phyloP scores from a whole-genome alignment of 192 early-diverging fungal species.

The Physocladia obscura region DNA sequence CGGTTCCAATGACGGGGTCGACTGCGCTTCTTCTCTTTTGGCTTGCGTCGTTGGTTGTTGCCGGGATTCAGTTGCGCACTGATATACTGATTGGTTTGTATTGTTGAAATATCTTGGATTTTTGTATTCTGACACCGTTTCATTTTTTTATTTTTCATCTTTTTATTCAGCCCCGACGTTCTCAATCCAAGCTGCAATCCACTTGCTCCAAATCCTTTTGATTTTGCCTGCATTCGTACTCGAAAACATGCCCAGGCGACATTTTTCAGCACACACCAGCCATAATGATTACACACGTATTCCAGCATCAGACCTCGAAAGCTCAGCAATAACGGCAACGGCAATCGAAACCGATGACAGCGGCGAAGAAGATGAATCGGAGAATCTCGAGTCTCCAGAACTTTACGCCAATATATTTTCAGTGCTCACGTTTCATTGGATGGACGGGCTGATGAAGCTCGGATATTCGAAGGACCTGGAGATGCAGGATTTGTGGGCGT shows the following conservation, averaged over 20 bases:
- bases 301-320: no score
- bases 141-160: constrained; percentile 12
- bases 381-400: constrained; percentile 61
- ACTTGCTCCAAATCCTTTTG: constrained; percentile 13
- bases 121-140: constrained; percentile 21
- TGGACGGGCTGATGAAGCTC: constrained; percentile 79
- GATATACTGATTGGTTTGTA: constrained; percentile 31
- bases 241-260: constrained; percentile 45
- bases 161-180: neutral
- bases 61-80: constrained; percentile 43
- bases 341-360: constrained; percentile 12
- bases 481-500: constrained; percentile 72
- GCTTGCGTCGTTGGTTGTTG: constrained; percentile 34
- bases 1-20: constrained; percentile 42
- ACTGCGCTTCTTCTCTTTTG: constrained; percentile 60
- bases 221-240: constrained; percentile 37
- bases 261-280: neutral
- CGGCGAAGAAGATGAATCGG: constrained; percentile 2
- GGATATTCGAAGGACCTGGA: constrained; percentile 74
- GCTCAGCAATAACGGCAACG: no score
- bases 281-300: no score
- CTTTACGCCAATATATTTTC: constrained; percentile 81
- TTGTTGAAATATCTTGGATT: constrained; percentile 25
- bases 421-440: constrained; percentile 83
- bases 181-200: neutral